Base-by-base conservation (phyloP, 345 rosid species). In the Linum usitatissimum region DNA sequence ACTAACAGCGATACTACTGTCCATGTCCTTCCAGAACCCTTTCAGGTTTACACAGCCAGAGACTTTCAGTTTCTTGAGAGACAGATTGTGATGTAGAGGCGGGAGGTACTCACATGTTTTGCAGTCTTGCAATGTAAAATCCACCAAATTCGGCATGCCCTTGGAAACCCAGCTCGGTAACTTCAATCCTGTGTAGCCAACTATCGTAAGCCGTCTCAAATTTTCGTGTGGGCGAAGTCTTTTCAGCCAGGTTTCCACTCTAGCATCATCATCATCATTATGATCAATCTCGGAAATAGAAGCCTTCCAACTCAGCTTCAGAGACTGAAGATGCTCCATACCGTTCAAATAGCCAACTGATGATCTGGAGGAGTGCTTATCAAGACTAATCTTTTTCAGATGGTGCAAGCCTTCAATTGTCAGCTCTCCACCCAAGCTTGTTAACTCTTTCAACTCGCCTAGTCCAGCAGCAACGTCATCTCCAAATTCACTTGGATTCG, bases 291-390 rank as follows among this genome's bases (percentile, higher is more conserved):
- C 15, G 10, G 9, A 30, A 59, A 10, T 45, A 23, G 40, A 36
- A 10, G 9, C n/a, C 18, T 60, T 60, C 73, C 73, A 70, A 18
- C 39, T 17, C 15, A 70, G 42, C 9, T 34, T 21, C 48, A 70
- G 63, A 21, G 7, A 9, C 30, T 59, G 60, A 9, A 70, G 64
- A 17, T 40, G 20, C 18, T 0, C n/a, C 56, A 64, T 70, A 17
- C 6, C 64, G 20, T 65, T 70, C 64, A 70, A 64, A 49, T 59
- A 59, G 8, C 64, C 63, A 23, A 36, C 31, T n/a, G n/a, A n/a
- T n/a, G n/a, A n/a, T 30, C 39, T 15, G 36, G 34, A 51, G 51
- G 64, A 48, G 2, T 17, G 12, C n/a, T n/a, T n/a, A 10, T 10
- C 49, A 42, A 8, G 14, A 42, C 49, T 8, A 42, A 9, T 14